These are phyloP conservation scores for Ustilago bromivora DNA, from an alignment of 1,284 basidiomycete species.

Conservation along the genomic window DNA sequence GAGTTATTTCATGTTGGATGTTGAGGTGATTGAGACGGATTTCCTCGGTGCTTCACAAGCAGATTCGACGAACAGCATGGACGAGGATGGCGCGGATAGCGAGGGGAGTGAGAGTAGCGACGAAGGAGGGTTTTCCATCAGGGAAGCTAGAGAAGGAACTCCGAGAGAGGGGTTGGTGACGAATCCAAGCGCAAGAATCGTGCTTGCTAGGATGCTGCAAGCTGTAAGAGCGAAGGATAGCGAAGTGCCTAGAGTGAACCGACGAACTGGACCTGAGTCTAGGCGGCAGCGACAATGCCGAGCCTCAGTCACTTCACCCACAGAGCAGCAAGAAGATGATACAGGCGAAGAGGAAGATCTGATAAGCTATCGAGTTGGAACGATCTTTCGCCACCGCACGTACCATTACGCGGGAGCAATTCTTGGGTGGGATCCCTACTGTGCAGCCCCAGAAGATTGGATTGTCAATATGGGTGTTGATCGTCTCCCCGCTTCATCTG, in stretches of 20 bases:
- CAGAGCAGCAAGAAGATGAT: neutral
- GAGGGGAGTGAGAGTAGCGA: conserved; percentile 38
- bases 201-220: conserved; percentile 32
- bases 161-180: conserved; percentile 5
- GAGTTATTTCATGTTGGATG: conserved; percentile 43
- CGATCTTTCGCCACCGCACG: conserved; percentile 53
- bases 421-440: conserved; percentile 48
- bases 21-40: conserved; percentile 33
- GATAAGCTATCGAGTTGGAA: conserved; percentile 43
- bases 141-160: conserved; percentile 1
- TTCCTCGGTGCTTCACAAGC: conserved; percentile 21
- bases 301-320: neutral
- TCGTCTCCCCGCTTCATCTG: conserved; percentile 27
- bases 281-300: neutral
- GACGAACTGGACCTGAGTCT: conserved; percentile 6
- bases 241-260: conserved; percentile 20
- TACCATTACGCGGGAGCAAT: conserved; percentile 50
- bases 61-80: neutral
- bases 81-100: conserved; percentile 12
- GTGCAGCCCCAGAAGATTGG: conserved; percentile 51
- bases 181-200: conserved; percentile 14
- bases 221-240: conserved; percentile 26
- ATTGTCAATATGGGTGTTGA: conserved; percentile 57
- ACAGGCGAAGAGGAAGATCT: conserved; percentile 12
- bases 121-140: conserved; percentile 22